Percentiles rank a stretch among this genome's conserved stretches.
Evolutionary conservation across 345 rosid species (phyloP).

Genomic region (Eucalyptus fibrosa): DNA sequence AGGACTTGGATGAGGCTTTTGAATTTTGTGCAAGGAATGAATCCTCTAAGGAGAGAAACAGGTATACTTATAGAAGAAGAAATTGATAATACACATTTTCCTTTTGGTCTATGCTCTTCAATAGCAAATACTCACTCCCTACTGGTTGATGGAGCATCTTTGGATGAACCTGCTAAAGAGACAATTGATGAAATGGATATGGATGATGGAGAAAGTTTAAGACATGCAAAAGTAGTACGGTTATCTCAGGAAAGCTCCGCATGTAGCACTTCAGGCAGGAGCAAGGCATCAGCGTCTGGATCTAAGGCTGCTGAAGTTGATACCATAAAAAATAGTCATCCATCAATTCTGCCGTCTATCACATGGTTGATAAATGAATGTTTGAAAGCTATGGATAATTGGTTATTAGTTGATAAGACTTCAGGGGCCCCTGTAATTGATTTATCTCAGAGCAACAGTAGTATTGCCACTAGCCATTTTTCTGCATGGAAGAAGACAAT

Average conservation of each 20-base stretch:
- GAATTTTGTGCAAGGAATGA: constrained; percentile 77
- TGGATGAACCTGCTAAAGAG: constrained; percentile 30
- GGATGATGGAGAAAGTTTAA: constrained; percentile 39
- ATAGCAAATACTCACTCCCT: constrained; percentile 59
- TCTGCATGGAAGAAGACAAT: constrained; percentile 42
- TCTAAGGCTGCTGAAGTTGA: constrained; percentile 22
- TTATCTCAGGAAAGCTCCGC: constrained; percentile 66
- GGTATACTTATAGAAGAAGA: constrained; percentile 70
- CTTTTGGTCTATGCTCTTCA: constrained; percentile 52
- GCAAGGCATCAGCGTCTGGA: constrained; percentile 15
- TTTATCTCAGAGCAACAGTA: constrained; percentile 16
- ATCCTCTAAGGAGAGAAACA: constrained; percentile 79
- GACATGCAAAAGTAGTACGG: constrained; percentile 85
- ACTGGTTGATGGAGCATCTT: constrained; percentile 72
- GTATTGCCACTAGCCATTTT: constrained; percentile 24
- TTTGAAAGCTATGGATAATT: constrained; percentile 57
- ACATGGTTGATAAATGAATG: constrained; percentile 58
- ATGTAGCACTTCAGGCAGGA: constrained; percentile 38
- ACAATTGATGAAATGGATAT: constrained; percentile 12
- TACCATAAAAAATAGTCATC: constrained; percentile 7
- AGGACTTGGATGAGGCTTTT: constrained; percentile 77
- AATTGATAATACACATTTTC: constrained; percentile 36
- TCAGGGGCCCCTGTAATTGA: constrained; percentile 14
- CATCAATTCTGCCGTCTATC: constrained; percentile 41
- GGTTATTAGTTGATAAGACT: constrained; percentile 44